Evolutionary conservation across 768 basidiomycete genomes (phyloP).

Genomic region (Collybiopsis luxurians): DNA sequence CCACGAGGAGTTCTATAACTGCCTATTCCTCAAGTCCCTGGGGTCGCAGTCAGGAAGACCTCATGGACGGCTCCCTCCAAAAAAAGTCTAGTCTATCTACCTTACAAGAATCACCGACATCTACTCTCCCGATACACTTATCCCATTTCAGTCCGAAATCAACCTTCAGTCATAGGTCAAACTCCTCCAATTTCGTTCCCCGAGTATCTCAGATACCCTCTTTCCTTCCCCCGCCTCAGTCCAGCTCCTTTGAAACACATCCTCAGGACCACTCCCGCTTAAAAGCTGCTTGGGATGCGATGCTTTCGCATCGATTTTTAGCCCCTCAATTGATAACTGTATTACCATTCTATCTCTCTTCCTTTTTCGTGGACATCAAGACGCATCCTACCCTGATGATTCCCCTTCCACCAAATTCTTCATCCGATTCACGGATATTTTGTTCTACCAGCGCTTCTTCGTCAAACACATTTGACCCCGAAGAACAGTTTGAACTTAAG

Average conservation of each 20-base stretch:
- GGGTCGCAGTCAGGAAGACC: slow-evolving; percentile 16
- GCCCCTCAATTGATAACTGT: slow-evolving; percentile 51
- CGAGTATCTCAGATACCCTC: slow-evolving; percentile 4
- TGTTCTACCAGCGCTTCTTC: slow-evolving; percentile 14
- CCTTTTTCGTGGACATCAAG: slow-evolving; percentile 53
- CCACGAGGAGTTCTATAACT: slow-evolving; percentile 13
- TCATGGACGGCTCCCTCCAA: slow-evolving; percentile 15
- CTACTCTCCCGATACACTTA: slow-evolving; percentile 11
- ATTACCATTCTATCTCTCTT: slow-evolving; percentile 64
- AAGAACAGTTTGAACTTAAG: slow-evolving; percentile 29
- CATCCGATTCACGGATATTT: not conserved
- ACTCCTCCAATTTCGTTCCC: slow-evolving; percentile 12
- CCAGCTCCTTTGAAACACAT: slow-evolving; percentile 20
- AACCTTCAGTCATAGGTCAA: slow-evolving; percentile 1
- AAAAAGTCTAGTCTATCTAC: slow-evolving; percentile 22
- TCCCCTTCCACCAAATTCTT: slow-evolving; percentile 55
- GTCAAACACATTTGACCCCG: slow-evolving; percentile 23
- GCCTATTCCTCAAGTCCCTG: slow-evolving; percentile 6
- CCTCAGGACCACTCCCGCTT: slow-evolving; percentile 64
- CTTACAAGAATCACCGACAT: slow-evolving; percentile 18
- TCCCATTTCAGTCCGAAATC: slow-evolving; percentile 13
- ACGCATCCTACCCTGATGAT: slow-evolving; percentile 47
- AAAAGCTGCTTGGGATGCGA: slow-evolving; percentile 62
- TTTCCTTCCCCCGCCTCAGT: slow-evolving; percentile 5
- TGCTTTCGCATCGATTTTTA: slow-evolving; percentile 60